Evolutionary conservation across 768 basidiomycete species (phyloP), one percentile per base, ranked within the genome.

Genomic region (Hygrophorus russula): DNA sequence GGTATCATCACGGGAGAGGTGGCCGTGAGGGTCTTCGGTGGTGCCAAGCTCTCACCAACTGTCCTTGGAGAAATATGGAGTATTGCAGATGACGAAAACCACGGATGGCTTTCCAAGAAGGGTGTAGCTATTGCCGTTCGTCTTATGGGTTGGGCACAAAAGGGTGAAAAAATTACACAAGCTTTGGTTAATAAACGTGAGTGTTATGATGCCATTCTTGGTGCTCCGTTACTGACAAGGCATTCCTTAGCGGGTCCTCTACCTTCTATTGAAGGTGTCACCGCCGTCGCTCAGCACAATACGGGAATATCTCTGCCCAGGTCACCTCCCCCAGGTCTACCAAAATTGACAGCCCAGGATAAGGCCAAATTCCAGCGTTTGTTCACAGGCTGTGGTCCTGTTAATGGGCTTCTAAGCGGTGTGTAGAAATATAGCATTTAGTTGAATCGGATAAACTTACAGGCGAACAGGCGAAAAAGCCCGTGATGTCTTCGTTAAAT

Each of bases 11-110:
- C 88, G 12, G 93, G 93, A 55, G 91, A 94, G 50, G 79, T 82
- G 53, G 96, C 93, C 41, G 82, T 96, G 58, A 78, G 74, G 57
- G 70, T 93, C 47, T 90, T 98, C 55, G 71, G 77, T 47, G 82
- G 86, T 45, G 82, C 93, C 42, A 81, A 85, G 56, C 76, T 98
- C 47, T 65, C 78, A 31, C 80, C 89, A 7, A 66, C 73, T 13
- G 71, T 74, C 29, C 78, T 99, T 49, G 89, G 93, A 36, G 89
- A 96, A 65, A 82, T 99, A 50, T 99, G 96, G 94, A 75, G 69
- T 46, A 66, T 98, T 46, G 82, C 91, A 39, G 96, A 99, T 67
- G 80, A 85, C 44, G 82, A 92, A 27, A 93, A 97, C 68, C 87
- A 87, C 48, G 96, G 96, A 2, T 91, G 82, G 66, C 74, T 99